Conservation (phyloP, 345 rosid genomes). For the Streptanthus diversifolius region DNA sequence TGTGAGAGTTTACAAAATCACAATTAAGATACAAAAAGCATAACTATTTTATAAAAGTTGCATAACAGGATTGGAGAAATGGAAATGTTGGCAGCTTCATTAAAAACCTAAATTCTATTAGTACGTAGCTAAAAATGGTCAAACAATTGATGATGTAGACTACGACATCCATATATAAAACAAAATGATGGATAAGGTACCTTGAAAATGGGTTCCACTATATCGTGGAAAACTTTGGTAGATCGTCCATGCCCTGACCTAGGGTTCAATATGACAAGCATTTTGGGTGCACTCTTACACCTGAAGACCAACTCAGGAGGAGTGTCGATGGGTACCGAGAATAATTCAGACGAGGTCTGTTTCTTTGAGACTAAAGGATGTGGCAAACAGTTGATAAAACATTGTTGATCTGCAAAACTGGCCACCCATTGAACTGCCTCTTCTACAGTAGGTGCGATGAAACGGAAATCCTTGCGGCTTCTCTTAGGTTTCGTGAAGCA, state of each 20-base stretch:
- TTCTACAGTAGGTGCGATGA: slow-evolving; percentile 66
- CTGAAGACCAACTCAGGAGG: slow-evolving; percentile 89
- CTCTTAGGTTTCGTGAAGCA: slow-evolving; percentile 75
- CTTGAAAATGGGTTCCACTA: slow-evolving; percentile 95
- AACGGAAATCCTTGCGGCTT: slow-evolving; percentile 76
- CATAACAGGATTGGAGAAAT: background rate
- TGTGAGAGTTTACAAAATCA: slow-evolving; percentile 42
- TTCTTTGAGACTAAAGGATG: slow-evolving; percentile 89
- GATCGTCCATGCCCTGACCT: slow-evolving; percentile 92
- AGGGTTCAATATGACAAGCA: slow-evolving; percentile 95
- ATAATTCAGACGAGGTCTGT: slow-evolving; percentile 78
- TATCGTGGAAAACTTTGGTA: slow-evolving; percentile 75
- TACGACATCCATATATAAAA: background rate
- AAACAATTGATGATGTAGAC: background rate
- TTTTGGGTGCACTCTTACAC: slow-evolving; percentile 89
- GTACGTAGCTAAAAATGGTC: background rate
- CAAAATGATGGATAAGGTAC: slow-evolving; percentile 36
- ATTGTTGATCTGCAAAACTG: slow-evolving; percentile 92
- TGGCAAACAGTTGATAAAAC: slow-evolving; percentile 85
- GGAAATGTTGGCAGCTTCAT: background rate
- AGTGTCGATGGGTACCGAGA: slow-evolving; percentile 55
- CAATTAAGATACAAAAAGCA: background rate
- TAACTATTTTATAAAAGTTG: background rate
- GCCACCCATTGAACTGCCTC: slow-evolving; percentile 99
- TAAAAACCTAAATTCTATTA: background rate